phyloP scores from a whole-genome alignment of 2,329 filamentous ascomycete genomes.

The Claviceps arundinis region DNA sequence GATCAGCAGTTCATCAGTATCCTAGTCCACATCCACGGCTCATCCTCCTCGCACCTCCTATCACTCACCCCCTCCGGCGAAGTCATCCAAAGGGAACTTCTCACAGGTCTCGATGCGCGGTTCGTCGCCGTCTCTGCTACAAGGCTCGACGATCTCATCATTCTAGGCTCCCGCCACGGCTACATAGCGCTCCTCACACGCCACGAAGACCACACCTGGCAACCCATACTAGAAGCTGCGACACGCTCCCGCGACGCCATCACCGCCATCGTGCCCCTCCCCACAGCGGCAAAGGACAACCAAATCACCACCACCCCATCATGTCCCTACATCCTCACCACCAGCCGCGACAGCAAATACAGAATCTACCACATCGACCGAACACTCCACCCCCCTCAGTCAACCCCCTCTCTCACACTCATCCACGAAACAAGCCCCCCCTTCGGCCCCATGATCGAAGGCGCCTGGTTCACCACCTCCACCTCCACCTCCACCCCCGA shows the following conservation, averaged over 20 bases:
- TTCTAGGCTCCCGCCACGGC: slow-evolving; percentile 43
- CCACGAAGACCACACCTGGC: slow-evolving; percentile 13
- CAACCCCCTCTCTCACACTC: slow-evolving; percentile 24
- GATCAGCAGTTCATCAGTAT: slow-evolving; percentile 16
- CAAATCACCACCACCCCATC: slow-evolving; percentile 2
- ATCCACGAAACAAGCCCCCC: slow-evolving; percentile 57
- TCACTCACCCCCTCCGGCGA: slow-evolving; percentile 21
- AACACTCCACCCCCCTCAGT: slow-evolving; percentile 5
- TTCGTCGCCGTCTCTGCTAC: slow-evolving; percentile 37
- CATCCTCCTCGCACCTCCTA: slow-evolving; percentile 29
- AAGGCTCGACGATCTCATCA: slow-evolving; percentile 25
- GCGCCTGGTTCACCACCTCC: slow-evolving; percentile 41
- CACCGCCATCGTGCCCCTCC: slow-evolving; percentile 46
- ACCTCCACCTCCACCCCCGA: slow-evolving; percentile 22
- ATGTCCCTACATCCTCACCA: slow-evolving; percentile 47
- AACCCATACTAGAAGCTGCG: slow-evolving; percentile 20
- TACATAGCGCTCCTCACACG: slow-evolving; percentile 25
- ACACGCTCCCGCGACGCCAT: slow-evolving; percentile 47
- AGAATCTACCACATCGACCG: slow-evolving; percentile 42
- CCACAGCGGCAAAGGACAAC: slow-evolving; percentile 9
- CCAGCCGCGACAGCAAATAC: slow-evolving; percentile 64
- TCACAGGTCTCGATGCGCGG: slow-evolving; percentile 29
- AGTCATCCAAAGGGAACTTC: slow-evolving; percentile 14
- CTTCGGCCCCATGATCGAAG: slow-evolving; percentile 65
- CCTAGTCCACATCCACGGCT: slow-evolving; percentile 34